These are phyloP conservation scores for Sarcocystis neurona DNA, from an alignment of 169 alveolate genomes.

Conservation along the genomic window DNA sequence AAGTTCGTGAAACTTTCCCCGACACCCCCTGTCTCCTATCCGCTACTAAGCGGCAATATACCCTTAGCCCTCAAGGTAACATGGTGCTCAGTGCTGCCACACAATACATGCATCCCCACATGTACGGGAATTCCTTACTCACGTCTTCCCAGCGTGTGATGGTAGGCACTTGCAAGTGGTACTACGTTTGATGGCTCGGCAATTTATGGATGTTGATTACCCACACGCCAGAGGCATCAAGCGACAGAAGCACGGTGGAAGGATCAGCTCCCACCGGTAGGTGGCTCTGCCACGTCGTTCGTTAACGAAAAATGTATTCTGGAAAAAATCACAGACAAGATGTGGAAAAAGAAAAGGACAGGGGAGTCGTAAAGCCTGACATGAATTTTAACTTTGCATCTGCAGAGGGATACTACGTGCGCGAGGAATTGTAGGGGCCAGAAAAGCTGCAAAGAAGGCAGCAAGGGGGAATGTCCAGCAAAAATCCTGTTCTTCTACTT, in stretches of 20 bases:
- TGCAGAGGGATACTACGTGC: no score
- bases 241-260: background rate
- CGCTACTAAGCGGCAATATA: background rate
- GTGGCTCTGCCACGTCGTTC: background rate
- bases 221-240: slow-evolving; percentile 6
- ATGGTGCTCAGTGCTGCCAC: background rate
- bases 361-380: no score
- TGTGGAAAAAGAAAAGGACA: no score
- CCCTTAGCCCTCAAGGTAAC: slow-evolving; percentile 15
- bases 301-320: no score
- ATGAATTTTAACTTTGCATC: no score
- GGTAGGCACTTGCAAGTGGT: background rate
- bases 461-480: no score
- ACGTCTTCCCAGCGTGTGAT: background rate
- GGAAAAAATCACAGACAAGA: no score
- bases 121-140: no score
- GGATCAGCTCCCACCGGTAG: slow-evolving; percentile 10
- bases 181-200: background rate
- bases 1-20: no score
- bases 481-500: no score
- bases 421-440: no score
- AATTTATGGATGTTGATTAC: background rate
- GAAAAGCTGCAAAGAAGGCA: no score
- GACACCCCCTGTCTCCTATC: background rate
- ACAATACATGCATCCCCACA: background rate